Base-by-base conservation (phyloP, 2,329 filamentous ascomycete genomes). In the Didymella sp. region DNA sequence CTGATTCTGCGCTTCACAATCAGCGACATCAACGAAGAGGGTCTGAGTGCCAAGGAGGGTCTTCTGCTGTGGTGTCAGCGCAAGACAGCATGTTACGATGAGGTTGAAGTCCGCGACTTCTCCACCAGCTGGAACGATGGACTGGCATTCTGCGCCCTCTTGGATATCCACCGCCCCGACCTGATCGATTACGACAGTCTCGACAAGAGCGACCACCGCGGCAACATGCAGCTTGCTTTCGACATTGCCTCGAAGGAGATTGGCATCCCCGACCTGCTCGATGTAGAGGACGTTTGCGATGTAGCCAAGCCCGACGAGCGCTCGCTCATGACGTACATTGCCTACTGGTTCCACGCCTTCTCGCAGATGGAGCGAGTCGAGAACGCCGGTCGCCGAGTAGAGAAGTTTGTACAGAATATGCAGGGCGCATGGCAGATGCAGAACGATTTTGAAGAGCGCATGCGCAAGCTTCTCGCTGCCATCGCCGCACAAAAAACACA, bases 351-450 rank as follows among this genome's bases (percentile, higher is more conserved):
- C 84, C 95, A 99, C 74, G 95, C 95, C 68, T 99, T 99, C 76
- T 98, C 94, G 27, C 94, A 98, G 73, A 96, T 99, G 88, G 95
- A 99, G 79, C 90, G 94, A 75, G 95, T 99, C 8, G 95, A 99
- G 78, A 99, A 99, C 74, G 95, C 95, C 4, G 95, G 95, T 5
- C 87, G 95, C 59, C 87, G 95, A 66, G 95, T 99, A 5, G 95
- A 99, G 80, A 99, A 99, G 78, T 99, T 99, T 72, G 91, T 99
- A 68, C 92, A 91, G 74, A 98, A 95, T 76, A 98, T 99, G 95
- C 92, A 97, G 74, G 95, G 95, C 21, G 94, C 95, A 8, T 99
- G 95, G 95, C 94, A 97, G 78, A 99, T 99, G 95, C 93, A 99
- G 78, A 96, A 92, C 73, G 91, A 90, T 27, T 99, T 94, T 74